Conservation (phyloP, 306 rosid species). For the Spatholobus suberectus region DNA sequence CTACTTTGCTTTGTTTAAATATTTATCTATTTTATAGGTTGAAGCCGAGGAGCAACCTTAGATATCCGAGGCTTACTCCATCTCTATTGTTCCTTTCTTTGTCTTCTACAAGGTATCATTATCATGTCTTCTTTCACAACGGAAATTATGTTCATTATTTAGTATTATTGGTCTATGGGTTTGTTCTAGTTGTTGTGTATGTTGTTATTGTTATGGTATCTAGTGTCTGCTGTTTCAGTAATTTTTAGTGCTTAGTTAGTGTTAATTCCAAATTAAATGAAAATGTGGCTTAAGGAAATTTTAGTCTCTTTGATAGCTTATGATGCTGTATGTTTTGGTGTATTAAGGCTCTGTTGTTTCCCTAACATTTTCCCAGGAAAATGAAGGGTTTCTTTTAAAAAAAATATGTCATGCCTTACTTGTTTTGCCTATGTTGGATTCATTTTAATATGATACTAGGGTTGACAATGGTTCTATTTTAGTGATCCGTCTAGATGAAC, state of each 20-base stretch:
- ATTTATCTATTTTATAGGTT: constrained; percentile 52
- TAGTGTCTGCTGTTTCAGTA: neutral
- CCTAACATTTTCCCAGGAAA: too few species aligned
- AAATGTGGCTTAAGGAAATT: neutral
- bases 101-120: constrained; percentile 72
- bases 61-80: constrained; percentile 85
- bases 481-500: neutral
- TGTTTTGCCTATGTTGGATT: neutral
- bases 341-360: neutral
- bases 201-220: neutral
- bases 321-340: neutral
- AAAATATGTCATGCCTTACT: too few species aligned
- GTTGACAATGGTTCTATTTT: neutral
- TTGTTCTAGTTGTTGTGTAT: neutral
- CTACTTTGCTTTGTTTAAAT: neutral
- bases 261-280: neutral
- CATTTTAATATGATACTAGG: neutral
- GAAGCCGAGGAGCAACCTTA: constrained; percentile 97
- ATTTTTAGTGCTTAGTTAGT: neutral
- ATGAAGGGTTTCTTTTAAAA: neutral
- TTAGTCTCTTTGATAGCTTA: neutral
- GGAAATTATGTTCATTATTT: neutral
- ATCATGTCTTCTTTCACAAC: neutral
- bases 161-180: neutral
- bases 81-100: constrained; percentile 89